Percentiles rank a stretch among this genome's conserved stretches.
phyloP scores from a whole-genome alignment of 805 yeast species.

The Sugiyamaella mastotermitis region DNA sequence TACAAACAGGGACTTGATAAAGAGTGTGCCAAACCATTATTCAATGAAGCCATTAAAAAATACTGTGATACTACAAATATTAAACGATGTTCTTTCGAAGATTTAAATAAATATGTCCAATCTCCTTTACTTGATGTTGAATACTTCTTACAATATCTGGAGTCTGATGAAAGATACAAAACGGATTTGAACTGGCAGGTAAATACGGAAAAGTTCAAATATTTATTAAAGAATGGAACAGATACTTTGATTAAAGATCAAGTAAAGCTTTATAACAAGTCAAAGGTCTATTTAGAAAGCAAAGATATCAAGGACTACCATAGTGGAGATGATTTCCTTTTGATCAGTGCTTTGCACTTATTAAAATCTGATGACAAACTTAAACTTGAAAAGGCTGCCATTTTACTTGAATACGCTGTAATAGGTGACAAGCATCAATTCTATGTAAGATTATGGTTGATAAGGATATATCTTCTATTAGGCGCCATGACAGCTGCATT shows the following conservation, averaged over 20 bases:
- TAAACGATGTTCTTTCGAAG: conserved; percentile 63
- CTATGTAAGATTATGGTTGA: conserved; percentile 64
- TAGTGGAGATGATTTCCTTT: conserved; percentile 57
- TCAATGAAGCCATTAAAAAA: conserved; percentile 20
- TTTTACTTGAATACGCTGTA: conserved; percentile 53
- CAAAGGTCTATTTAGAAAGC: conserved; percentile 31
- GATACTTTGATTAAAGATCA: conserved; percentile 26
- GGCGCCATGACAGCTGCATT: conserved; percentile 50
- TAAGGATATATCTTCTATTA: conserved; percentile 52
- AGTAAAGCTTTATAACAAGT: conserved; percentile 36
- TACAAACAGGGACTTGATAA: conserved; percentile 8
- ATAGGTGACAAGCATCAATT: conserved; percentile 63
- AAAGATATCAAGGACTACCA: conserved; percentile 64
- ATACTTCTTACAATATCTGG: conserved; percentile 16
- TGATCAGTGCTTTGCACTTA: conserved; percentile 44
- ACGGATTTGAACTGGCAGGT: conserved; percentile 26
- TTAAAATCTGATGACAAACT: conserved; percentile 23
- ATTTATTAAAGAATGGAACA: conserved; percentile 21
- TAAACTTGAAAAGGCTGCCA: conserved; percentile 37
- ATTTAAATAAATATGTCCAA: conserved; percentile 38
- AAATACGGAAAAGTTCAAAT: conserved; percentile 45
- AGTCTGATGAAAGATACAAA: conserved; percentile 16
- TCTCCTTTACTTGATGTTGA: conserved; percentile 21
- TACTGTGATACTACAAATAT: conserved; percentile 44
- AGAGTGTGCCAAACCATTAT: not conserved